These are phyloP conservation scores for Aspergillus ruber DNA, from an alignment of 2,329 filamentous ascomycete species.

Conservation along the genomic window DNA sequence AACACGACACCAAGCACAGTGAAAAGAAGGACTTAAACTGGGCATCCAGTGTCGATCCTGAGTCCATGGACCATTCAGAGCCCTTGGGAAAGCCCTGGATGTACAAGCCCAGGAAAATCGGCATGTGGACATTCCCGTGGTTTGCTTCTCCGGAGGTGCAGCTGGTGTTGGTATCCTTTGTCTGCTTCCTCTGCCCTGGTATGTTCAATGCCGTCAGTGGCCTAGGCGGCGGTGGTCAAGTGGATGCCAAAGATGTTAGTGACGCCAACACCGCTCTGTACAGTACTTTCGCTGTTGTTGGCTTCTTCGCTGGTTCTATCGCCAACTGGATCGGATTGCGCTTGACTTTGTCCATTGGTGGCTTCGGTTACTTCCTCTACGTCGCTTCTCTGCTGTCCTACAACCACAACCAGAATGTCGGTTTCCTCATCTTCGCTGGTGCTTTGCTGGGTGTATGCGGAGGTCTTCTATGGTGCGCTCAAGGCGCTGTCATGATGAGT, in stretches of 20 bases:
- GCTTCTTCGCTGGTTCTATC: conserved; percentile 54
- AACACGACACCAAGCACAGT: background rate
- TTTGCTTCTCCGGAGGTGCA: conserved; percentile 70
- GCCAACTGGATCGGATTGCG: conserved; percentile 41
- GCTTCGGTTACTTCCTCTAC: conserved; percentile 45
- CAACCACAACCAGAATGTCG: conserved; percentile 44
- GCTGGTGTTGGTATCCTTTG: conserved; percentile 63
- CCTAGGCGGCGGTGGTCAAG: conserved; percentile 58
- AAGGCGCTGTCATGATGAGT: conserved; percentile 60
- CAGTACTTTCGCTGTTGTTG: conserved; percentile 61
- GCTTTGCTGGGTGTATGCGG: conserved; percentile 46
- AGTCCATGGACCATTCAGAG: conserved; percentile 14
- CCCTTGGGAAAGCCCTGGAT: conserved; percentile 50
- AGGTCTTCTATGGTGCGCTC: conserved; percentile 46
- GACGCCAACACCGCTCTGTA: conserved; percentile 66
- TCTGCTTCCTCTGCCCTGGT: conserved; percentile 66
- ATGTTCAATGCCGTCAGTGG: conserved; percentile 66
- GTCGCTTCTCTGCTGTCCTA: conserved; percentile 45
- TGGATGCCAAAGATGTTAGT: conserved; percentile 54
- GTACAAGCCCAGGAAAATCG: conserved; percentile 57
- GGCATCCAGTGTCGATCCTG: conserved; percentile 12
- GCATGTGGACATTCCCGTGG: conserved; percentile 52
- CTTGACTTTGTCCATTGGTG: conserved; percentile 40
- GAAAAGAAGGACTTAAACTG: background rate
- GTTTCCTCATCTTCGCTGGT: conserved; percentile 45